Conservation (phyloP, 257 asterid species). For the Solanum chmielewskii region DNA sequence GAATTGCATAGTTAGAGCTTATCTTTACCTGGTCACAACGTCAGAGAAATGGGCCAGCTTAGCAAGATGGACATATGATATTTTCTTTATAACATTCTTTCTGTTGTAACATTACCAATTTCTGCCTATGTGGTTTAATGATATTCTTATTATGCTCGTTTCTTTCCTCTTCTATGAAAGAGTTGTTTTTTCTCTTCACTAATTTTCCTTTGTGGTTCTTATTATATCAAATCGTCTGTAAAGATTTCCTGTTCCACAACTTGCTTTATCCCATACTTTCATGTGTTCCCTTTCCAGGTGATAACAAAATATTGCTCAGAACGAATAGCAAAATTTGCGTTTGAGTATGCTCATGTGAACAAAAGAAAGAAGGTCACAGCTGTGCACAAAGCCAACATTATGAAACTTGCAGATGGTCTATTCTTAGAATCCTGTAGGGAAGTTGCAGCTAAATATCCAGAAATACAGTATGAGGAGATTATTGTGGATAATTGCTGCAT, state of each 20-base stretch:
- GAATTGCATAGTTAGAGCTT: neutral
- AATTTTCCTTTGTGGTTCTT: neutral
- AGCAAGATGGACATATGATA: neutral
- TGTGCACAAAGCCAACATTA: slow-evolving; percentile 97
- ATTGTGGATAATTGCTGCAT: slow-evolving; percentile 97
- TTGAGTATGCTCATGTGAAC: slow-evolving; percentile 97
- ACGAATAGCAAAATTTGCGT: slow-evolving; percentile 90
- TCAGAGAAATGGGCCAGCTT: neutral
- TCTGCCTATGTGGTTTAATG: neutral
- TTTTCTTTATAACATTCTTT: neutral
- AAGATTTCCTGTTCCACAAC: neutral
- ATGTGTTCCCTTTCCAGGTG: slow-evolving; percentile 41
- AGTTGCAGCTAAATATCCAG: slow-evolving; percentile 77
- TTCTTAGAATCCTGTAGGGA: slow-evolving; percentile 96
- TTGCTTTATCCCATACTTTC: neutral
- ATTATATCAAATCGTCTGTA: neutral
- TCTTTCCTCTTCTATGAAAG: neutral
- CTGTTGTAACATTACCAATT: neutral
- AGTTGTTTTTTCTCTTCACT: neutral
- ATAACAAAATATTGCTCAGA: slow-evolving; percentile 97
- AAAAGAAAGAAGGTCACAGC: slow-evolving; percentile 96
- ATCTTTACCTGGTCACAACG: neutral
- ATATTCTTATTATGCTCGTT: neutral
- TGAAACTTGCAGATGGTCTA: slow-evolving; percentile 99
- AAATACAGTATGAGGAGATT: slow-evolving; percentile 83